Evolutionary conservation across 1,139 yeast species (phyloP).

Genomic region (Geotrichum bryndzae): DNA sequence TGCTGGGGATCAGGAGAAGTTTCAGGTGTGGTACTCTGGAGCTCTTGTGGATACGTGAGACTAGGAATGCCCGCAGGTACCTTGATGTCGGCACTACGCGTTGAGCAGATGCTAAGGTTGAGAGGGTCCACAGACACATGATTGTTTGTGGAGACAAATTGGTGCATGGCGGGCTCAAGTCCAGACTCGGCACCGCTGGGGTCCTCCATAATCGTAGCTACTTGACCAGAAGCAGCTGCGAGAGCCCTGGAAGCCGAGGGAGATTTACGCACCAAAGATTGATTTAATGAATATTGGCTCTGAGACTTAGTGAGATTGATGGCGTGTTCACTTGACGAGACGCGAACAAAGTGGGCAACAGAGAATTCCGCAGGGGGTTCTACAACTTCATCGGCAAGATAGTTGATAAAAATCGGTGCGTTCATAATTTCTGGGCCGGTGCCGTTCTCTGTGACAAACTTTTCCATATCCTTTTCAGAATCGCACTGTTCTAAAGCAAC

Average conservation of each 20-base stretch:
- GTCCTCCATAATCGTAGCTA: not conserved
- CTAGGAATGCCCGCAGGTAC: not conserved
- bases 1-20: constrained; percentile 18
- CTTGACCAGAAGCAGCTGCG: not conserved
- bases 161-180: not conserved
- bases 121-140: not conserved
- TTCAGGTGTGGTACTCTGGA: not conserved
- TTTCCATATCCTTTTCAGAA: constrained; percentile 52
- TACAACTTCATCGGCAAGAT: constrained; percentile 25
- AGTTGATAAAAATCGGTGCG: constrained; percentile 52
- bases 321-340: not conserved
- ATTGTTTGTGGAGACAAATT: not conserved
- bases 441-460: constrained; percentile 51
- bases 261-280: not conserved
- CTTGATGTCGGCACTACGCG: not conserved
- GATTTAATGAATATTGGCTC: not conserved
- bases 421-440: constrained; percentile 61
- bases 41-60: not conserved
- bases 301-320: not conserved
- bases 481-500: constrained; percentile 62
- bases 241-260: not conserved
- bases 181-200: not conserved
- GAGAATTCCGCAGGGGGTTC: not conserved
- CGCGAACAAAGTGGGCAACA: not conserved
- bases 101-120: not conserved